These are phyloP conservation scores for Areca catechu DNA, from an alignment of 176 grass and related monocot species.

Conservation along the genomic window DNA sequence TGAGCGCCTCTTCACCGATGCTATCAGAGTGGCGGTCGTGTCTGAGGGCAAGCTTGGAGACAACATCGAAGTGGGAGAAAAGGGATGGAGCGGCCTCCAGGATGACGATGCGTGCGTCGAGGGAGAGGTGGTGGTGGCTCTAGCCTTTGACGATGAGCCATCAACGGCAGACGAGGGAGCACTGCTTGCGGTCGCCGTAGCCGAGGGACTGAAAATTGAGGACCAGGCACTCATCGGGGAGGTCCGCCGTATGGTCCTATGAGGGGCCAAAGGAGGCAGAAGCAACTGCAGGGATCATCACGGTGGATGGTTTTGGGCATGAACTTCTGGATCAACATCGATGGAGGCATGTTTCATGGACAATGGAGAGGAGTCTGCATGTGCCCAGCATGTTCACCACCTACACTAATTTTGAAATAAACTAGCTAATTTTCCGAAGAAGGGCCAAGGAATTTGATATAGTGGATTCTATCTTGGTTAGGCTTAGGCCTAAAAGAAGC, in stretches of 20 bases:
- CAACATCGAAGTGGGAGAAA: constrained; percentile 51
- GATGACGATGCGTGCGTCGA: constrained; percentile 39
- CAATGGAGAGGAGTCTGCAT: no score
- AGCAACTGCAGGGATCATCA: not conserved
- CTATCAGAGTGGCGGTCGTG: constrained; percentile 51
- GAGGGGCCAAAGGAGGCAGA: no score
- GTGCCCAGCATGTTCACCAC: no score
- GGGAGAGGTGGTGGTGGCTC: constrained; percentile 25
- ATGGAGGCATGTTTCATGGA: no score
- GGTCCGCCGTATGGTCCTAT: constrained; percentile 64
- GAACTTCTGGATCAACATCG: no score
- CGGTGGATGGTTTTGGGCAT: not conserved
- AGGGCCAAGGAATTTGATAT: no score
- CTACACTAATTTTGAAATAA: no score
- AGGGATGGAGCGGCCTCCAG: constrained; percentile 18
- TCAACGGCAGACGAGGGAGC: constrained; percentile 31
- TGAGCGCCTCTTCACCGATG: constrained; percentile 49
- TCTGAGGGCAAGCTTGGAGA: constrained; percentile 61
- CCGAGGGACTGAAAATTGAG: no score
- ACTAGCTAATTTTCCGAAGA: no score
- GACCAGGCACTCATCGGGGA: constrained; percentile 75
- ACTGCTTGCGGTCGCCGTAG: constrained; percentile 57
- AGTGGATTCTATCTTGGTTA: no score
- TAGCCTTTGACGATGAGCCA: constrained; percentile 19
- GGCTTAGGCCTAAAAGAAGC: no score